These are phyloP conservation scores for Stagonosporopsis chrysanthemi DNA, from an alignment of 2,329 filamentous ascomycete genomes.

Conservation along the genomic window DNA sequence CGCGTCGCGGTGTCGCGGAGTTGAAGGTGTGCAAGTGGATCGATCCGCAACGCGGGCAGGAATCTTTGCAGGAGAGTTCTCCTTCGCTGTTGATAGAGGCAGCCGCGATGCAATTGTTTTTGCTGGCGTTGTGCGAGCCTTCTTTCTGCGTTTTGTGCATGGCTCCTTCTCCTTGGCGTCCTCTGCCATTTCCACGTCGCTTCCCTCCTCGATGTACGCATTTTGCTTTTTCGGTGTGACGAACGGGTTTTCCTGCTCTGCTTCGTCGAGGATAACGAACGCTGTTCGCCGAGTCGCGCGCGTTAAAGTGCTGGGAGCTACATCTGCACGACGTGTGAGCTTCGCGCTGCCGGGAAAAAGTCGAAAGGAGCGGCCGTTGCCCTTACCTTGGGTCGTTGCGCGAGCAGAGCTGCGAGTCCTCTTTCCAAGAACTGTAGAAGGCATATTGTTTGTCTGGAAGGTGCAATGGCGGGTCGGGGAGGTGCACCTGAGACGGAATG, in stretches of 20 bases:
- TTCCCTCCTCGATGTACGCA: constrained; percentile 50
- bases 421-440: constrained; percentile 49
- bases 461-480: constrained; percentile 33
- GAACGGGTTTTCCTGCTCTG: constrained; percentile 73
- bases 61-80: constrained; percentile 57
- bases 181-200: constrained; percentile 54
- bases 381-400: constrained; percentile 38
- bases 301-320: constrained; percentile 36
- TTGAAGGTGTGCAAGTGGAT: constrained; percentile 64
- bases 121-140: constrained; percentile 50
- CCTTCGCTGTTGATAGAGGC: constrained; percentile 55
- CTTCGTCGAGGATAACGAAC: constrained; percentile 61
- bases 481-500: constrained; percentile 23
- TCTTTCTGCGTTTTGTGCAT: constrained; percentile 47
- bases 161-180: constrained; percentile 42
- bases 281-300: constrained; percentile 54
- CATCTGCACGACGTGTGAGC: constrained; percentile 38
- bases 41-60: constrained; percentile 59
- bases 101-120: constrained; percentile 56
- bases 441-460: constrained; percentile 36
- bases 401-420: constrained; percentile 45
- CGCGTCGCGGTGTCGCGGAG: constrained; percentile 80
- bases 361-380: constrained; percentile 15
- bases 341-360: constrained; percentile 27
- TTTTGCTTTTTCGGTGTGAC: constrained; percentile 47